Percentiles rank a stretch among this genome's conserved stretches.
Evolutionary conservation across 2,329 filamentous ascomycete genomes (phyloP).

Genomic region (Fusarium duplospermum): DNA sequence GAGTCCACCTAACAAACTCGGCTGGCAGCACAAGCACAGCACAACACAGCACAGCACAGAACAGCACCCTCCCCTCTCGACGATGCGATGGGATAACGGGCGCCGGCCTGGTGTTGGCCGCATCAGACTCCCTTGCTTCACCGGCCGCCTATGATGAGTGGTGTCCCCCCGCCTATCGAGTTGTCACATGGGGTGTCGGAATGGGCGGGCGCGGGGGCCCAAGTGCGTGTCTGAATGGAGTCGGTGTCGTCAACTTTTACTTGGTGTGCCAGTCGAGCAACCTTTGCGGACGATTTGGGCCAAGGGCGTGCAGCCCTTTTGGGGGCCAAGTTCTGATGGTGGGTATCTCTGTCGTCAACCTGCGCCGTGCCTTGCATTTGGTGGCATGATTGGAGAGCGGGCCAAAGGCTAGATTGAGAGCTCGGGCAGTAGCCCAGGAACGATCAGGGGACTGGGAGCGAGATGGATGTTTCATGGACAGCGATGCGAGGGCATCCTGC

Average conservation of each 20-base stretch:
- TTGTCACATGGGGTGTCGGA: slow-evolving; percentile 43
- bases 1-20: slow-evolving; percentile 1
- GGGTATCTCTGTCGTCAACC: slow-evolving; percentile 43
- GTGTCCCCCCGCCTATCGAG: slow-evolving; percentile 38
- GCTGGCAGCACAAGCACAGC: neutral
- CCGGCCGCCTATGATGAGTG: slow-evolving; percentile 32
- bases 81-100: neutral
- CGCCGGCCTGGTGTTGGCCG: slow-evolving; percentile 3
- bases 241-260: slow-evolving; percentile 29
- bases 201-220: slow-evolving; percentile 39
- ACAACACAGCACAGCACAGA: neutral
- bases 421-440: slow-evolving; percentile 40
- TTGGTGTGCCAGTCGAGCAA: slow-evolving; percentile 32
- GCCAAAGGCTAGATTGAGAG: slow-evolving; percentile 36
- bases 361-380: slow-evolving; percentile 46
- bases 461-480: slow-evolving; percentile 20
- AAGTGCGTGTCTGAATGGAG: slow-evolving; percentile 21
- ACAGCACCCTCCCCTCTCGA: neutral
- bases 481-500: slow-evolving; percentile 7
- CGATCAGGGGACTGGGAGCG: slow-evolving; percentile 32
- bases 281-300: slow-evolving; percentile 13
- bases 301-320: slow-evolving; percentile 30
- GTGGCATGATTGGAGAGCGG: slow-evolving; percentile 44
- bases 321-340: slow-evolving; percentile 30
- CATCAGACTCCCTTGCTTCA: slow-evolving; percentile 43